Percentiles rank a stretch among this genome's conserved stretches.
These are phyloP conservation scores for Podospora fimiseda DNA, from an alignment of 495 filamentous ascomycete species.

Conservation along the genomic window DNA sequence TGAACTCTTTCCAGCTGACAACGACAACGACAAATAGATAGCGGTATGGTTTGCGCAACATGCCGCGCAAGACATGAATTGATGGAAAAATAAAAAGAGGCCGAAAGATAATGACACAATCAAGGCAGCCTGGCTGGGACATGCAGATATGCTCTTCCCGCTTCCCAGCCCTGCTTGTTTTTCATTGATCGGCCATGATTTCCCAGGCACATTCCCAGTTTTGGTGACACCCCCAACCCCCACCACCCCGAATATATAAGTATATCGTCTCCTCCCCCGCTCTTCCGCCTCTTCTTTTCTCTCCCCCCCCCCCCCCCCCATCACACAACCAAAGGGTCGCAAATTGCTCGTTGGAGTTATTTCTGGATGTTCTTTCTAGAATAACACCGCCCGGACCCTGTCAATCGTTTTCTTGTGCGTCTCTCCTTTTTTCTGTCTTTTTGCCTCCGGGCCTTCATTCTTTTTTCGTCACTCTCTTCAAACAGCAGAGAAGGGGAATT, in stretches of 20 bases:
- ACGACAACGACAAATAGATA: not conserved
- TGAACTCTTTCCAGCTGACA: not conserved
- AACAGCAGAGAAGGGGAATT: constrained; percentile 8
- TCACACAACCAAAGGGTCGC: constrained; percentile 50
- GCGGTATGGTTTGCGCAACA: not conserved
- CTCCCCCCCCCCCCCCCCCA: constrained; percentile 33
- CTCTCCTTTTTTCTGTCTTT: constrained; percentile 17
- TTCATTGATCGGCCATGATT: constrained; percentile 12
- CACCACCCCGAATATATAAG: constrained; percentile 32
- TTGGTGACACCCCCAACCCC: constrained; percentile 11
- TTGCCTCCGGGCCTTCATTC: constrained; percentile 16
- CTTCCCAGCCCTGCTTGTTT: constrained; percentile 23
- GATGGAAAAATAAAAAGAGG: not conserved
- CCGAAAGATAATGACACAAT: not conserved
- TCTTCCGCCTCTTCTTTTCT: constrained; percentile 17
- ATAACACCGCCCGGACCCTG: constrained; percentile 44
- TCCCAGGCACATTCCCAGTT: constrained; percentile 15
- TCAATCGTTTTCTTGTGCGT: constrained; percentile 46
- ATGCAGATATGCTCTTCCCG: not conserved
- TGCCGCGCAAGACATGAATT: not conserved
- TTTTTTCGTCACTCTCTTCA: constrained; percentile 45
- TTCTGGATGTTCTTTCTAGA: constrained; percentile 35
- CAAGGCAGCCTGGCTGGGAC: constrained; percentile 2
- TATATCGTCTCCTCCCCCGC: constrained; percentile 28
- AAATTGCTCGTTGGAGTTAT: constrained; percentile 42